These are phyloP conservation scores for Termitomyces titanicus DNA, from an alignment of 768 basidiomycete genomes.

Conservation along the genomic window DNA sequence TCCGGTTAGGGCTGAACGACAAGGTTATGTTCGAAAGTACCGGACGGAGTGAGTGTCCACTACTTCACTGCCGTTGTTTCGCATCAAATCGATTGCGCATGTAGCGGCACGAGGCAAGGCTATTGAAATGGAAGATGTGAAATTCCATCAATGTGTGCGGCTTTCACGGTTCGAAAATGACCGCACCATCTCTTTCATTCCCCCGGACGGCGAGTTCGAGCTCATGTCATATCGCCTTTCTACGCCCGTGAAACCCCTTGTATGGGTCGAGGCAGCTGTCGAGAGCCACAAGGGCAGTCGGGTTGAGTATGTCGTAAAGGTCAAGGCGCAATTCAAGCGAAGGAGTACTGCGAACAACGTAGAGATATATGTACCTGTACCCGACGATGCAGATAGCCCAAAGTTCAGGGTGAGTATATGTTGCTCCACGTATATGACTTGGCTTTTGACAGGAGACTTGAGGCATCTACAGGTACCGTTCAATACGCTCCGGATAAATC, in stretches of 20 bases:
- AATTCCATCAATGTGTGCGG: constrained; percentile 99
- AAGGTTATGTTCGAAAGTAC: constrained; percentile 99
- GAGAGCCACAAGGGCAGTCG: constrained; percentile 93
- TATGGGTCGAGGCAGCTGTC: constrained; percentile 97
- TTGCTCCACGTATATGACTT: neutral
- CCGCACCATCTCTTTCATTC: constrained; percentile 98
- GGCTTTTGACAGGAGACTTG: neutral
- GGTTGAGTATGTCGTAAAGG: constrained; percentile 95
- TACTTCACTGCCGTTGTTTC: neutral
- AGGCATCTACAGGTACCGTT: constrained; percentile 94
- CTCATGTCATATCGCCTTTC: constrained; percentile 97
- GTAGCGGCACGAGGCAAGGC: constrained; percentile 91
- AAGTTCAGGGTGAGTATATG: constrained; percentile 78
- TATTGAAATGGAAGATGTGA: constrained; percentile 99
- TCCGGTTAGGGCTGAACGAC: constrained; percentile 93
- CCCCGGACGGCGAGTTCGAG: constrained; percentile 98
- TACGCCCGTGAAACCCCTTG: constrained; percentile 93
- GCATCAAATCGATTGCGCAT: neutral
- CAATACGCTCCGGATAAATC: constrained; percentile 98
- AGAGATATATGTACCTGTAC: constrained; percentile 98
- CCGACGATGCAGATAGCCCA: constrained; percentile 96
- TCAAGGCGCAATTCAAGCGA: constrained; percentile 96
- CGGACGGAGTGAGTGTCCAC: constrained; percentile 71
- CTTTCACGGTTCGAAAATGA: constrained; percentile 97
- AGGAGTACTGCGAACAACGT: constrained; percentile 97